Base-by-base conservation (phyloP, 2,329 filamentous ascomycete genomes). In the Thermoascus crustaceus region DNA sequence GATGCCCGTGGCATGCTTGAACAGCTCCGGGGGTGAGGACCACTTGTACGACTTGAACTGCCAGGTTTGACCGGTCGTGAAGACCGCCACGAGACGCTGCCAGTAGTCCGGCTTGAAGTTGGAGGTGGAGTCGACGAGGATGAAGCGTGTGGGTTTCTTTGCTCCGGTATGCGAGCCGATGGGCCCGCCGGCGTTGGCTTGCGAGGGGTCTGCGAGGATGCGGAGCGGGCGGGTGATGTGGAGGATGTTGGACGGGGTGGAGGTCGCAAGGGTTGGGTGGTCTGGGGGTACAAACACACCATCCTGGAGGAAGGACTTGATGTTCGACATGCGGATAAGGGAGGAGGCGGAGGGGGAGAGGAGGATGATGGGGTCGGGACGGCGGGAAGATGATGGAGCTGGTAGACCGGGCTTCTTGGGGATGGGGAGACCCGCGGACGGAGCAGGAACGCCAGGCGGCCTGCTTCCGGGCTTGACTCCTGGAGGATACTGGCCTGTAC, bases 21-120 rank as follows among this genome's bases (percentile, higher is more conserved):
- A 98, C 32, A 98, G 71, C 54, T 96, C 91, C 9, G 79, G 74
- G 0, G 91, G 85, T 37, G 82, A 81, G 48, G 81, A 81, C 86
- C 91, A 98, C 63, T 94, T 94, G 74, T 98, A 98, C 48, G 79
- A 84, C 66, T 95, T 94, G 68, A 98, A 98, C 64, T 98, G 91
- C 91, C 91, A 98, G 7, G 82, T 80, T 66, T 98, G 91, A 21
- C 91, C 91, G 0, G 91, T 98, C 0, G 91, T 98, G 66, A 98
- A 96, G 38, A 98, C 88, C 8, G 85, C 91, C 2, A 95, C 91
- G 5, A 98, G 83, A 34, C 88, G 80, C 52, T 81, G 81, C 91
- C 91, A 98, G 69, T 96, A 95, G 57, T 96, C 88, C 0, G 91
- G 91, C 60, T 94, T 94, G 74, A 98, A 98, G 60, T 91, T 83